Percentiles rank a stretch among this genome's conserved stretches.
phyloP scores from a whole-genome alignment of 345 rosid species.

The Fremontodendron californicum region DNA sequence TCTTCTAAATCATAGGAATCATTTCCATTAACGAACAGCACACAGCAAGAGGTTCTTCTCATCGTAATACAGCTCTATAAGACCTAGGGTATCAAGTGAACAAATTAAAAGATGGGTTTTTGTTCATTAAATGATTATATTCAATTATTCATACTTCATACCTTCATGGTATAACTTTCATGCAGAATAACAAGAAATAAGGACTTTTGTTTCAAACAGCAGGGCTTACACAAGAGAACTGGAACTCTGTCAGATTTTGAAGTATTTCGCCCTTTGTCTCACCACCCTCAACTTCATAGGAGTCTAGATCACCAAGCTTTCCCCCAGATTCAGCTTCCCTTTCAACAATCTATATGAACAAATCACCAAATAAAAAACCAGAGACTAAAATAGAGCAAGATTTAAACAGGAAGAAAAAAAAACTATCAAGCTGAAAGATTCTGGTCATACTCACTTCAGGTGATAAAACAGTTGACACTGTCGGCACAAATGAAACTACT shows the following conservation, averaged over 20 bases:
- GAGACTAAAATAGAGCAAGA: constrained; percentile 7
- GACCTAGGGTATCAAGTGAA: neutral
- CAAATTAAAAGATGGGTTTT: neutral
- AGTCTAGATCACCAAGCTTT: constrained; percentile 79
- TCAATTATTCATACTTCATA: neutral
- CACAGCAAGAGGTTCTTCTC: neutral
- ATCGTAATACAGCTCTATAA: neutral
- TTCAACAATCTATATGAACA: constrained; percentile 58
- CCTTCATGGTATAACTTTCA: neutral
- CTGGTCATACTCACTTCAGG: constrained; percentile 68
- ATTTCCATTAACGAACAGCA: neutral
- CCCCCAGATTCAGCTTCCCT: constrained; percentile 89
- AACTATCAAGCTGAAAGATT: constrained; percentile 15
- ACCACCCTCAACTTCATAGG: constrained; percentile 93
- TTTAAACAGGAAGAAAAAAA: neutral
- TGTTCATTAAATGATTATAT: neutral
- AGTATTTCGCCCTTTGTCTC: constrained; percentile 89
- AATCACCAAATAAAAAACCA: neutral
- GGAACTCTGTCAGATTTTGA: constrained; percentile 91
- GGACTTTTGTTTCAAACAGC: neutral
- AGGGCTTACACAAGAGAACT: constrained; percentile 88
- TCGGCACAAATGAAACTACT: constrained; percentile 67
- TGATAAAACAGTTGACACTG: constrained; percentile 75
- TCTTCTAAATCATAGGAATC: neutral
- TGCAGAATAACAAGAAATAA: neutral